phyloP scores from a whole-genome alignment of 73 alveolate species.

The Tetrahymena elliotti region DNA sequence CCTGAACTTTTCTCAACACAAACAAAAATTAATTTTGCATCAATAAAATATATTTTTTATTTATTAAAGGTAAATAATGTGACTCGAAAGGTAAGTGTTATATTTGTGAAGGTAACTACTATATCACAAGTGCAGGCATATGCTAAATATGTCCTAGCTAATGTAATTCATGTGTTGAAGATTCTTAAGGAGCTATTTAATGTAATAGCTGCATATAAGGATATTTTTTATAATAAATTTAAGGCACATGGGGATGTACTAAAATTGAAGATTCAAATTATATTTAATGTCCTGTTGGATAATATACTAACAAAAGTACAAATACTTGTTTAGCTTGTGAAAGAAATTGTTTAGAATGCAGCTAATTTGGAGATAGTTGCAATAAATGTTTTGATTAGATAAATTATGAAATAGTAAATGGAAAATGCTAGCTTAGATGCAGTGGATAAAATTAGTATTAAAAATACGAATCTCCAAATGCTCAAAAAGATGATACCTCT shows the following conservation, averaged over 20 bases:
- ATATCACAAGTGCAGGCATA: no score
- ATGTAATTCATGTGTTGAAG: not conserved
- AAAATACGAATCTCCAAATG: not conserved
- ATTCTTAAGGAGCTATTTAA: not conserved
- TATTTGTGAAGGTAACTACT: not conserved
- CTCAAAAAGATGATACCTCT: not conserved
- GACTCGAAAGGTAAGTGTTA: not conserved
- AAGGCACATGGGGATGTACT: not conserved
- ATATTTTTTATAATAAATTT: not conserved
- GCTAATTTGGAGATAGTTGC: not conserved
- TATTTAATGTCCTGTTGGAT: not conserved
- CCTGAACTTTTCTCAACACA: no score
- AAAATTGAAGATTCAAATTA: not conserved
- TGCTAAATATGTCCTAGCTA: not conserved
- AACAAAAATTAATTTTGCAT: no score
- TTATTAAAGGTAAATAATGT: not conserved
- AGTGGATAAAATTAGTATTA: not conserved
- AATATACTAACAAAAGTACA: not conserved
- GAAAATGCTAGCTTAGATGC: not conserved
- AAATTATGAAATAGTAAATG: not conserved
- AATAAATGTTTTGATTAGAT: not conserved
- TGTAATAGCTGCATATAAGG: not conserved
- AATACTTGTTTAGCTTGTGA: not conserved
- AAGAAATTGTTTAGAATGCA: not conserved
- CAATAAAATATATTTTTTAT: no score